phyloP scores from a whole-genome alignment of 257 asterid genomes.

The Hygrophila difformis region DNA sequence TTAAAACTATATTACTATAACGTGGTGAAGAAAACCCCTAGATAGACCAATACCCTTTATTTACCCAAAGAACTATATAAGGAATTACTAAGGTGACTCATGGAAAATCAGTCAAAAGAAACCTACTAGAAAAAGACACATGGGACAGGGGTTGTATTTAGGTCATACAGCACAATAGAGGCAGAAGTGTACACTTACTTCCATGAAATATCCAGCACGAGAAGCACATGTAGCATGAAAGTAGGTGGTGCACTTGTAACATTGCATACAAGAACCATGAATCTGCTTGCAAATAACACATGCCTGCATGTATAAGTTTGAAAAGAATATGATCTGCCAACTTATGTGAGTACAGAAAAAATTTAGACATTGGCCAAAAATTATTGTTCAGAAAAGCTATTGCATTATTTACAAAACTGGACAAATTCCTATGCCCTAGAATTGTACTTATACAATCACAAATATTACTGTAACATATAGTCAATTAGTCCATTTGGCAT shows the following conservation, averaged over 20 bases:
- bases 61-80: no score
- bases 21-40: no score
- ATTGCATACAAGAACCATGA: conserved; percentile 89
- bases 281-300: conserved; percentile 80
- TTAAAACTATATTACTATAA: conserved; percentile 5
- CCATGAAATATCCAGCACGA: conserved; percentile 91
- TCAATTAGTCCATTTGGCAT: no score
- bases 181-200: conserved; percentile 42
- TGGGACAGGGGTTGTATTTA: conserved; percentile 1
- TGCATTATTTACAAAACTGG: conserved; percentile 1
- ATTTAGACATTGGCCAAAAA: neutral
- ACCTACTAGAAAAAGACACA: conserved; percentile 4
- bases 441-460: neutral
- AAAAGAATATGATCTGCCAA: neutral
- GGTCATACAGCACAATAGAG: conserved; percentile 8
- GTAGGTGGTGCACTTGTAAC: conserved; percentile 81
- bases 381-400: conserved; percentile 7
- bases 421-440: conserved; percentile 6
- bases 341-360: conserved; percentile 1
- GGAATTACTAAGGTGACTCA: neutral
- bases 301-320: conserved; percentile 41
- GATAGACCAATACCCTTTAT: no score
- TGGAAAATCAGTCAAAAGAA: neutral
- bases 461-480: no score
- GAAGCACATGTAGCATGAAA: conserved; percentile 89